A percentile compares a stretch with the other conserved stretches of the same genome.
Evolutionary conservation across 345 rosid genomes (phyloP).

Genomic region (Citrus trifoliata): DNA sequence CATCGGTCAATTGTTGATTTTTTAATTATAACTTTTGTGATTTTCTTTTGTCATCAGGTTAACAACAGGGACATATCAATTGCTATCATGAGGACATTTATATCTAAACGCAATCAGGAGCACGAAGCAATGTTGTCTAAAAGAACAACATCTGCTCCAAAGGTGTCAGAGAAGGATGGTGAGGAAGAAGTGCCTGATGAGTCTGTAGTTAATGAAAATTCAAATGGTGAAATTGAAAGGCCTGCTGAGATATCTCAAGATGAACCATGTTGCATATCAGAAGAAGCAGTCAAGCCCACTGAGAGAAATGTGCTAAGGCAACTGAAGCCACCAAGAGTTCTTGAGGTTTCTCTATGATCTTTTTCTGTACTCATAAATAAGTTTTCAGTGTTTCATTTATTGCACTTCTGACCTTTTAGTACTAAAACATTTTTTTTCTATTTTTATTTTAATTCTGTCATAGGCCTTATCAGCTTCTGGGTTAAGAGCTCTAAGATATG

Average conservation of each 20-base stretch:
- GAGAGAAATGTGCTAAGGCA: slow-evolving; percentile 50
- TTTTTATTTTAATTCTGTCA: not conserved
- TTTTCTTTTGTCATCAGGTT: slow-evolving; percentile 46
- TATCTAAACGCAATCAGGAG: slow-evolving; percentile 68
- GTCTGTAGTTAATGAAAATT: slow-evolving; percentile 31
- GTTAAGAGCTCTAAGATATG: slow-evolving; percentile 90
- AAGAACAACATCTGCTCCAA: slow-evolving; percentile 42
- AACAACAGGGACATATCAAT: slow-evolving; percentile 90
- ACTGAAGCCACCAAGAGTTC: slow-evolving; percentile 83
- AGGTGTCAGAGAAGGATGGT: slow-evolving; percentile 36
- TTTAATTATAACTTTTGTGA: not conserved
- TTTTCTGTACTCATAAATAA: slow-evolving; percentile 6
- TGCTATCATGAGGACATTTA: slow-evolving; percentile 79
- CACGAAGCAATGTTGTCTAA: slow-evolving; percentile 54
- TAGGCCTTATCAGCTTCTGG: slow-evolving; percentile 99
- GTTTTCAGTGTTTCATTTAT: not conserved
- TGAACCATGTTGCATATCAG: slow-evolving; percentile 34
- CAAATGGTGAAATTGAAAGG: slow-evolving; percentile 39
- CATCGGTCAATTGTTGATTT: not conserved
- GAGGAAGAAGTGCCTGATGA: slow-evolving; percentile 31
- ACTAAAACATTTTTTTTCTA: slow-evolving; percentile 5
- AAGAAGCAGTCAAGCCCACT: slow-evolving; percentile 39
- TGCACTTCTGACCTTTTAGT: not conserved
- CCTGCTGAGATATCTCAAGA: slow-evolving; percentile 39
- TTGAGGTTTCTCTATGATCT: slow-evolving; percentile 58